Conservation (phyloP, 345 rosid genomes). For the Ricinus communis region DNA sequence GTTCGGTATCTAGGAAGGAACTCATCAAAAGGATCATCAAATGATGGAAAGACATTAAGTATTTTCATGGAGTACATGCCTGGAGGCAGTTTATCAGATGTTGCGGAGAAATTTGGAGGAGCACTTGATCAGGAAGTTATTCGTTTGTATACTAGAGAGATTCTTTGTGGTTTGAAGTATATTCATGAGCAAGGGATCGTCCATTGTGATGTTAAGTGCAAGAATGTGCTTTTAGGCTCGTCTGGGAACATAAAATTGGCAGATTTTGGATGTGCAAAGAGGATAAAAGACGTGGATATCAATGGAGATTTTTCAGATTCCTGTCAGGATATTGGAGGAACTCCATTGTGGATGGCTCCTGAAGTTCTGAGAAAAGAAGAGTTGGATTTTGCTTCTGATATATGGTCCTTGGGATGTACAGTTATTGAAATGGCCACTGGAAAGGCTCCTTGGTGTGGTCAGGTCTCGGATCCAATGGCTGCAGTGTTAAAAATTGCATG, state of each 20-base stretch:
- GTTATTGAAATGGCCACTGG: conserved; percentile 48
- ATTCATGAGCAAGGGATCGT: conserved; percentile 39
- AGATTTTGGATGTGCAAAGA: conserved; percentile 42
- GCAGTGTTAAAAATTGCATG: conserved; percentile 35
- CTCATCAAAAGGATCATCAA: neutral
- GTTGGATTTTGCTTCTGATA: conserved; percentile 29
- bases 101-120: conserved; percentile 35
- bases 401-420: conserved; percentile 47
- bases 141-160: conserved; percentile 25
- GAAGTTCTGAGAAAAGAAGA: conserved; percentile 39
- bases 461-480: conserved; percentile 27
- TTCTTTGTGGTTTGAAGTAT: conserved; percentile 33
- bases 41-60: conserved; percentile 6
- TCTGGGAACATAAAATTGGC: conserved; percentile 36
- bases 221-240: conserved; percentile 32
- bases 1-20: conserved; percentile 31
- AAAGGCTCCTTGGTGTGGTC: conserved; percentile 30
- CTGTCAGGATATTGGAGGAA: conserved; percentile 26
- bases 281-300: conserved; percentile 3
- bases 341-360: conserved; percentile 48
- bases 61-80: conserved; percentile 45
- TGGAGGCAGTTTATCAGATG: conserved; percentile 37
- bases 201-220: conserved; percentile 45
- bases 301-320: neutral
- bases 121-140: conserved; percentile 32